A percentile compares a stretch with the other conserved stretches of the same genome.
Evolutionary conservation across 768 basidiomycete species (phyloP).

Genomic region (Rhodotorula paludigena): DNA sequence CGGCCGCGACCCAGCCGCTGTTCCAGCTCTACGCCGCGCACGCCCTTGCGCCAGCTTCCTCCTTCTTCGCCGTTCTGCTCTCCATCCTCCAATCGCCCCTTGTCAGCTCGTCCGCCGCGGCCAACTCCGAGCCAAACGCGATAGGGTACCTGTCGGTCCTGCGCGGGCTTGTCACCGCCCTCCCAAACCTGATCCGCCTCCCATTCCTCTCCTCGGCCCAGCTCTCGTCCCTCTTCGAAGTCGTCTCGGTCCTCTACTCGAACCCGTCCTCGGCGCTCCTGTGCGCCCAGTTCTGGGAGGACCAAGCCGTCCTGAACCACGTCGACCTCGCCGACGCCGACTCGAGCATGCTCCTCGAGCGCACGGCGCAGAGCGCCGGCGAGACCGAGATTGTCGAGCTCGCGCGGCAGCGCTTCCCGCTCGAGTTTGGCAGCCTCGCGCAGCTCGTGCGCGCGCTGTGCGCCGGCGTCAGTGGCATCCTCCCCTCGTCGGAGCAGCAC

Average conservation of each 20-base stretch:
- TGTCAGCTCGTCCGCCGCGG: slow-evolving; percentile 14
- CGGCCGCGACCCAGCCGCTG: background rate
- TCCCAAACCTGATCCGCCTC: slow-evolving; percentile 37
- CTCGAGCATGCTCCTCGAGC: background rate
- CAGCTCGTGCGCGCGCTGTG: slow-evolving; percentile 71
- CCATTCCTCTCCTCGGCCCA: slow-evolving; percentile 49
- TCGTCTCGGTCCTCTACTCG: slow-evolving; percentile 70
- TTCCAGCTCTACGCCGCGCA: slow-evolving; percentile 24
- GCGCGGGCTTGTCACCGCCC: slow-evolving; percentile 36
- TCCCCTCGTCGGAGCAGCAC: slow-evolving; percentile 47
- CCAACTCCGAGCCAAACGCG: slow-evolving; percentile 30
- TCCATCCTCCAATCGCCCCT: slow-evolving; percentile 25
- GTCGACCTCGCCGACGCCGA: background rate
- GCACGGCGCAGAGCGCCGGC: slow-evolving; percentile 42
- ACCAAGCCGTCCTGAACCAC: slow-evolving; percentile 52
- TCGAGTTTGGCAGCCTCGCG: slow-evolving; percentile 65
- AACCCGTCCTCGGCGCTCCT: slow-evolving; percentile 60
- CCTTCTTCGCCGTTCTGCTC: slow-evolving; percentile 28
- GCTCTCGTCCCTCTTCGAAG: slow-evolving; percentile 64
- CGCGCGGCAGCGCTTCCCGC: slow-evolving; percentile 73
- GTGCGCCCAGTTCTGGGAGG: slow-evolving; percentile 75
- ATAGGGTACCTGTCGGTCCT: slow-evolving; percentile 44
- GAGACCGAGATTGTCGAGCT: slow-evolving; percentile 79
- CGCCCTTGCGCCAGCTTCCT: slow-evolving; percentile 29
- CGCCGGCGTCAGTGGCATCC: slow-evolving; percentile 6